Evolutionary conservation across 129 eudicot genomes (phyloP).

Genomic region (Mikania micrantha): DNA sequence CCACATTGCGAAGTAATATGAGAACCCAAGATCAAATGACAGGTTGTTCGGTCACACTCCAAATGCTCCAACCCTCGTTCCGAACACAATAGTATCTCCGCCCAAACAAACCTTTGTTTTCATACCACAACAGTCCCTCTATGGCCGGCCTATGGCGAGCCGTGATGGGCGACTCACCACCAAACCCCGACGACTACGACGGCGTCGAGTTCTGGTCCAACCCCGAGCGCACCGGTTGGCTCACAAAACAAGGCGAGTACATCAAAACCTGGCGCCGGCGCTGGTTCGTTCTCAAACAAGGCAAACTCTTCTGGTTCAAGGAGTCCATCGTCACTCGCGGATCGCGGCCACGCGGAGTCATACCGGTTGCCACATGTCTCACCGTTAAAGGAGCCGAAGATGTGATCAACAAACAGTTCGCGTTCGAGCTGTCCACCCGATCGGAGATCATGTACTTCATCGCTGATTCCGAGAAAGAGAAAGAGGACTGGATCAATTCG

Average conservation of each 20-base stretch:
- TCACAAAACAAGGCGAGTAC: conserved; percentile 98
- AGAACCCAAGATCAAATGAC: neutral
- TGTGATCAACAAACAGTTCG: conserved; percentile 64
- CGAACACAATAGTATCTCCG: neutral
- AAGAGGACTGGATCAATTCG: conserved; percentile 97
- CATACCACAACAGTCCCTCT: neutral
- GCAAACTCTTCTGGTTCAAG: conserved; percentile 96
- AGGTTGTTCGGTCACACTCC: neutral
- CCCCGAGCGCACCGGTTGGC: conserved; percentile 97
- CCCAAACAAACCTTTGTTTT: neutral
- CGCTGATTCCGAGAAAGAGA: conserved; percentile 89
- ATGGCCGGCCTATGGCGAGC: conserved; percentile 84
- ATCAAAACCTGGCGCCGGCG: conserved; percentile 99
- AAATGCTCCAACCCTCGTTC: neutral
- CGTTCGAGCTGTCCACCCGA: conserved; percentile 75
- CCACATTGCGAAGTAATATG: too few species aligned
- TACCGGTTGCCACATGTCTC: conserved; percentile 70
- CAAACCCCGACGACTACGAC: conserved; percentile 44
- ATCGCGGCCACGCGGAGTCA: conserved; percentile 85
- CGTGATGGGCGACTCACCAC: conserved; percentile 47
- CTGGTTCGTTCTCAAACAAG: conserved; percentile 88
- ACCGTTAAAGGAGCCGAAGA: conserved; percentile 97
- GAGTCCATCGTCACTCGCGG: conserved; percentile 62
- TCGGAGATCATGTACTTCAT: conserved; percentile 84
- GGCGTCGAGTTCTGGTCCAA: conserved; percentile 64